Conservation (phyloP, 805 yeast genomes). For the Maudiozyma saulgeensis region DNA sequence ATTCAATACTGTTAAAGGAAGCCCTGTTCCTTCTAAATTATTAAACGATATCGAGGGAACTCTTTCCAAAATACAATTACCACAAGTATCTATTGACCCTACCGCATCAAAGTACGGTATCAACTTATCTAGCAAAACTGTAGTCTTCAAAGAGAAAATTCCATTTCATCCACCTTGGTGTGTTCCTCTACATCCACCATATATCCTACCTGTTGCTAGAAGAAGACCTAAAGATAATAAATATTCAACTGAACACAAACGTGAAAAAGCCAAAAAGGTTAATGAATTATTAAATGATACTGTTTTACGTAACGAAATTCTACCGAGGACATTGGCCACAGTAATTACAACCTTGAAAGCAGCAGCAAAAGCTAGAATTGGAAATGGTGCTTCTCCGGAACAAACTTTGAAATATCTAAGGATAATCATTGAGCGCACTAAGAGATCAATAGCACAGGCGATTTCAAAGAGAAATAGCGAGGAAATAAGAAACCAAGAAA, state of each 20-base stretch:
- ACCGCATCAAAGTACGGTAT: not conserved
- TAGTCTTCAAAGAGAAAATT: slow-evolving; percentile 22
- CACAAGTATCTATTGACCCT: not conserved
- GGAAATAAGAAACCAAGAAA: not conserved
- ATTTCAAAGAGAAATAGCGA: not conserved
- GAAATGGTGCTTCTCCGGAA: slow-evolving; percentile 28
- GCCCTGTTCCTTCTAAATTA: slow-evolving; percentile 2
- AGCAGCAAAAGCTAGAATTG: slow-evolving; percentile 27
- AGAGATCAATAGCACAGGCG: slow-evolving; percentile 17
- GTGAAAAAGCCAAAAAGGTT: not conserved
- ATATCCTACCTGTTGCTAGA: slow-evolving; percentile 24
- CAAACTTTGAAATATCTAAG: slow-evolving; percentile 23
- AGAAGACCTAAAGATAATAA: slow-evolving; percentile 12
- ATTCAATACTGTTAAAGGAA: slow-evolving; percentile 16
- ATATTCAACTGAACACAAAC: not conserved
- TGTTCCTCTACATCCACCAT: slow-evolving; percentile 25
- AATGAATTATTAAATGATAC: not conserved
- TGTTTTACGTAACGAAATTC: slow-evolving; percentile 10
- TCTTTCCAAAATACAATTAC: slow-evolving; percentile 7
- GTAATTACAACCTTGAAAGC: slow-evolving; percentile 26
- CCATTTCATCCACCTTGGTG: slow-evolving; percentile 29
- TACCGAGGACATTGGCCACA: slow-evolving; percentile 24
- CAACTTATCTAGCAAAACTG: slow-evolving; percentile 12
- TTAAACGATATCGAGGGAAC: slow-evolving; percentile 20
- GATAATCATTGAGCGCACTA: slow-evolving; percentile 26